These are phyloP conservation scores for Pleurotus ostreatus DNA, from an alignment of 768 basidiomycete species.

Conservation along the genomic window DNA sequence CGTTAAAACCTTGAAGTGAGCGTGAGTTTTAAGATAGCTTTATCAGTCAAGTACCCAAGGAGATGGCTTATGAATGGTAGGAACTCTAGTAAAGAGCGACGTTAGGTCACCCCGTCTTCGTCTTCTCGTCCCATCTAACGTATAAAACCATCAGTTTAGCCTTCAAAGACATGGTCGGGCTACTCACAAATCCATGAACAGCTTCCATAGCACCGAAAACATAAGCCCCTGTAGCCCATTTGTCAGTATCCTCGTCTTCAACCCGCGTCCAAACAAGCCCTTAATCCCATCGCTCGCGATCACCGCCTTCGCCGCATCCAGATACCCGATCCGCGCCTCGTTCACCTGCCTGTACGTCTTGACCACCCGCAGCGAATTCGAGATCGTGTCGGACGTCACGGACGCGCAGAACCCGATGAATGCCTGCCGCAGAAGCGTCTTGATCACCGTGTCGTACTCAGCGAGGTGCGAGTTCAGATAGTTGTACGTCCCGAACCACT, in stretches of 20 bases:
- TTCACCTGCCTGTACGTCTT: constrained; percentile 97
- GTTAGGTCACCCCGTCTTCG: not conserved
- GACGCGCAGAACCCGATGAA: constrained; percentile 91
- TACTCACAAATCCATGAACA: constrained; percentile 85
- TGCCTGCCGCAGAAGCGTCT: constrained; percentile 74
- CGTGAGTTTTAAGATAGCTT: too few relatives aligned
- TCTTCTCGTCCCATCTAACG: constrained; percentile 10
- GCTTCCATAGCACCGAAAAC: constrained; percentile 89
- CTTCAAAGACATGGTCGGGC: not conserved
- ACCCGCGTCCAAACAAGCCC: constrained; percentile 84
- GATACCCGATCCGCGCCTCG: constrained; percentile 74
- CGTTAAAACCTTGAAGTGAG: too few relatives aligned
- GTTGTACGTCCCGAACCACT: constrained; percentile 90
- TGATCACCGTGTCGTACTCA: constrained; percentile 39
- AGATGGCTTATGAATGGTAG: too few relatives aligned
- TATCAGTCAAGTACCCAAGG: too few relatives aligned
- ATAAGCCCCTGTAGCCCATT: constrained; percentile 91
- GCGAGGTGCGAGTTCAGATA: constrained; percentile 67
- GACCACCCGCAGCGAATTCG: constrained; percentile 87
- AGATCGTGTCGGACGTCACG: constrained; percentile 78
- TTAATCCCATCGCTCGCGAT: constrained; percentile 69
- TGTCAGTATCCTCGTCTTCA: constrained; percentile 84
- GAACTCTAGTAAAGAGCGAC: too few relatives aligned
- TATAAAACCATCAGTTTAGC: not conserved
- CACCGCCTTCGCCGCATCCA: constrained; percentile 73